Base-by-base conservation (phyloP, 345 rosid species). In the Boechera divaricarpa region DNA sequence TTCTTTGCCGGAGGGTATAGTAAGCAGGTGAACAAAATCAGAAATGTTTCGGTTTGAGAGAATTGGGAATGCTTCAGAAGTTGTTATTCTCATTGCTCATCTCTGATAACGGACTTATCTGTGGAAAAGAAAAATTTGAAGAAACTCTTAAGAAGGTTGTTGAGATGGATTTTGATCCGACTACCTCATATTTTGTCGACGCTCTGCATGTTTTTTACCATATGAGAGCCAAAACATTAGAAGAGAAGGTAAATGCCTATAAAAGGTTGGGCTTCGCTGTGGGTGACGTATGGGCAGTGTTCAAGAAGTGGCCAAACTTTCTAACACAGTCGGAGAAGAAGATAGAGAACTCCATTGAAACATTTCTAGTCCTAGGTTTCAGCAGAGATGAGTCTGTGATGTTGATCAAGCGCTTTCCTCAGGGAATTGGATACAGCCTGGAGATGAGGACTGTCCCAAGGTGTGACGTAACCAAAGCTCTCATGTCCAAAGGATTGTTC, bases 371-470 rank as follows among this genome's bases (percentile, higher is more conserved):
- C 0, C 5, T 75, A 67, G 73, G 73, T 4, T 59, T 75, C 44
- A 67, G 1, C 11, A 63, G 67, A 76, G 74, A 80, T 73, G 87
- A 81, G 80, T 31, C 42, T 41, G 49, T 3, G 1, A 7, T 4
- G 26, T 18, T 75, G 4, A 10, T 49, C 33, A 75, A 75, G 12
- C 1, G n/a, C 0, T 16, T 0, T 75, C 68, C 79, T 21, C 28
- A 26, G 28, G 28, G 1, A 0, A 2, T 26, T 9, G 5, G 3
- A 13, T 70, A 18, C 16, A 80, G 69, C 49, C 0, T 84, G 69
- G 77, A 80, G 72, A 74, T 55, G 79, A 77, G 80, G 42, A 77
- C 33, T 31, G 18, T 84, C 1, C 87, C 87, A 3, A 80, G 82
- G 73, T 74, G 77, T 63, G 61, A 67, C 0, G 74, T 84, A 5